Conservation (phyloP, 176 grass and related monocot species). For the Poa annua region DNA sequence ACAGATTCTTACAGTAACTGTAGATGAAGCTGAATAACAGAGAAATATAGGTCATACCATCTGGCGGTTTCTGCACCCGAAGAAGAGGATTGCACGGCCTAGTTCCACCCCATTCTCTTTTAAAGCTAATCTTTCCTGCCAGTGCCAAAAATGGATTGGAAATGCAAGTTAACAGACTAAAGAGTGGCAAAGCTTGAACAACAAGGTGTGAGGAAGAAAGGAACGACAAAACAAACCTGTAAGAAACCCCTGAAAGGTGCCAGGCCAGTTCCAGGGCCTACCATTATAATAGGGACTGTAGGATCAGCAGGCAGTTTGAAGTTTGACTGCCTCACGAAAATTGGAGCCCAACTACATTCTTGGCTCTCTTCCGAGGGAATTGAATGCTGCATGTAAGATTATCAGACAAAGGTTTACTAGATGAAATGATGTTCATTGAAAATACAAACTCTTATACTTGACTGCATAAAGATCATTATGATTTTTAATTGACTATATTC, state of each 20-base stretch:
- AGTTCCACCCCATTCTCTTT: conserved; percentile 68
- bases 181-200: conserved; percentile 8
- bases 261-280: conserved; percentile 93
- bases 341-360: conserved; percentile 84
- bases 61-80: conserved; percentile 93
- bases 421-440: background rate
- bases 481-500: background rate
- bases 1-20: background rate
- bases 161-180: background rate
- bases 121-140: conserved; percentile 78
- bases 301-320: conserved; percentile 90
- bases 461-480: conserved; percentile 1
- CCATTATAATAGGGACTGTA: conserved; percentile 85
- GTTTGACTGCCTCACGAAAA: conserved; percentile 93
- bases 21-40: conserved; percentile 18
- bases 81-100: conserved; percentile 77
- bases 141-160: conserved; percentile 40
- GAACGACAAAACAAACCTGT: conserved; percentile 57
- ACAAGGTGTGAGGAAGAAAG: background rate
- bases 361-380: conserved; percentile 66
- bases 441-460: background rate
- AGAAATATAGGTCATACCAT: conserved; percentile 61
- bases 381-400: conserved; percentile 59
- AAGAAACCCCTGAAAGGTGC: conserved; percentile 98
- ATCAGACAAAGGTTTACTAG: conserved; percentile 35